Conservation (phyloP, 2,329 filamentous ascomycete species). For the Emergomyces orientalis region DNA sequence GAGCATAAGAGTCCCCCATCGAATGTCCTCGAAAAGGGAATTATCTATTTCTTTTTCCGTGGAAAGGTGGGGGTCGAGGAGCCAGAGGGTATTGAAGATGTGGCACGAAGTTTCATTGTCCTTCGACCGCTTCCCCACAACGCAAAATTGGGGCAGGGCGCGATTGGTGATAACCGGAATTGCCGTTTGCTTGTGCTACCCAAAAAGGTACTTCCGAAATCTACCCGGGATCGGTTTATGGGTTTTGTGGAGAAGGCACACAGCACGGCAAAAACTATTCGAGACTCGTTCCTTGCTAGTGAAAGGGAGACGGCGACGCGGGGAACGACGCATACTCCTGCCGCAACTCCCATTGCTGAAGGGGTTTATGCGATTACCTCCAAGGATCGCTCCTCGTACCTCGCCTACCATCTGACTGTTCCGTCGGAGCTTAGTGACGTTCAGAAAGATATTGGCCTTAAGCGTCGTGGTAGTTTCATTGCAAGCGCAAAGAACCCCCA, state of each 20-base stretch:
- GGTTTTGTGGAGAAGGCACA: slow-evolving; percentile 71
- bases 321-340: slow-evolving; percentile 58
- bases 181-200: slow-evolving; percentile 68
- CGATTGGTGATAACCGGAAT: slow-evolving; percentile 49
- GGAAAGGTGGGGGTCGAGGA: slow-evolving; percentile 57
- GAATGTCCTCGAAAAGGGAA: slow-evolving; percentile 71
- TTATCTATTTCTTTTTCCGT: slow-evolving; percentile 86
- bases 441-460: slow-evolving; percentile 65
- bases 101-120: slow-evolving; percentile 70
- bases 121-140: slow-evolving; percentile 62
- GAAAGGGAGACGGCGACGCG: slow-evolving; percentile 69
- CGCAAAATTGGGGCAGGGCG: slow-evolving; percentile 56
- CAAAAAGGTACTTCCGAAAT: slow-evolving; percentile 71
- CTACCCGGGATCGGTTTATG: slow-evolving; percentile 62
- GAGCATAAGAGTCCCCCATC: slow-evolving; percentile 45
- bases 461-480: slow-evolving; percentile 64
- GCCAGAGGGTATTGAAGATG: slow-evolving; percentile 58
- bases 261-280: slow-evolving; percentile 57
- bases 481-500: slow-evolving; percentile 73
- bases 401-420: slow-evolving; percentile 71
- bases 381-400: slow-evolving; percentile 61
- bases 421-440: slow-evolving; percentile 60
- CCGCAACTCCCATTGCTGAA: slow-evolving; percentile 68
- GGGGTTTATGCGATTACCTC: slow-evolving; percentile 75
- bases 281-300: slow-evolving; percentile 58